Percentiles rank a stretch among this genome's conserved stretches.
phyloP scores from a whole-genome alignment of 352 stramenopile species.

The Peronosclerospora sorghi region DNA sequence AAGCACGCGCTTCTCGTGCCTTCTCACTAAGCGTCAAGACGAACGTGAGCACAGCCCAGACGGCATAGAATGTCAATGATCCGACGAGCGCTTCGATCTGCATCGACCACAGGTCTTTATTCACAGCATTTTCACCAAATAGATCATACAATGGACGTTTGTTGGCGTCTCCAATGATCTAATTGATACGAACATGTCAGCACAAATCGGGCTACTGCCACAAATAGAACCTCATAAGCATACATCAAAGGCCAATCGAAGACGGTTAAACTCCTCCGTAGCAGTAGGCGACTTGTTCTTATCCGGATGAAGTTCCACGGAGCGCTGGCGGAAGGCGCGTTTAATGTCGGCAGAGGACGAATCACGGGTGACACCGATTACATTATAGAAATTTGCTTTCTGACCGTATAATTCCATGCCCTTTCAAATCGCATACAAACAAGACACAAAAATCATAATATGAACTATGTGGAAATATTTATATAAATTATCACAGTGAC shows the following conservation, averaged over 20 bases:
- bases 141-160: slow-evolving; percentile 93
- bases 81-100: slow-evolving; percentile 87
- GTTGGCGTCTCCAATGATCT: slow-evolving; percentile 81
- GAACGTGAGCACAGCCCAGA: slow-evolving; percentile 93
- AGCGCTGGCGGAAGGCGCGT: slow-evolving; percentile 91
- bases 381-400: slow-evolving; percentile 91
- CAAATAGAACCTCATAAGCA: slow-evolving; percentile 1
- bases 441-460: background rate
- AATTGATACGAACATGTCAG: slow-evolving; percentile 1
- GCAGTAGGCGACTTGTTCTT: slow-evolving; percentile 92
- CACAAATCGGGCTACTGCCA: background rate
- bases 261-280: slow-evolving; percentile 86
- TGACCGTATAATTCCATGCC: slow-evolving; percentile 82
- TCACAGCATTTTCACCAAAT: slow-evolving; percentile 84
- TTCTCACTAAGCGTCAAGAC: slow-evolving; percentile 90
- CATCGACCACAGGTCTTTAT: slow-evolving; percentile 84
- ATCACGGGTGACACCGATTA: slow-evolving; percentile 85
- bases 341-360: slow-evolving; percentile 92
- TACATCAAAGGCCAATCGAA: slow-evolving; percentile 93
- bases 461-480: background rate
- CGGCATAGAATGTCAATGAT: slow-evolving; percentile 90
- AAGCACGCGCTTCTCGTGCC: slow-evolving; percentile 82
- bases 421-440: slow-evolving; percentile 11
- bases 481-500: slow-evolving; percentile 4
- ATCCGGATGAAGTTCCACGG: slow-evolving; percentile 93